Evolutionary conservation across 2,329 filamentous ascomycete genomes (phyloP), one percentile per base, ranked within the genome.

Genomic region (Claviceps africana): DNA sequence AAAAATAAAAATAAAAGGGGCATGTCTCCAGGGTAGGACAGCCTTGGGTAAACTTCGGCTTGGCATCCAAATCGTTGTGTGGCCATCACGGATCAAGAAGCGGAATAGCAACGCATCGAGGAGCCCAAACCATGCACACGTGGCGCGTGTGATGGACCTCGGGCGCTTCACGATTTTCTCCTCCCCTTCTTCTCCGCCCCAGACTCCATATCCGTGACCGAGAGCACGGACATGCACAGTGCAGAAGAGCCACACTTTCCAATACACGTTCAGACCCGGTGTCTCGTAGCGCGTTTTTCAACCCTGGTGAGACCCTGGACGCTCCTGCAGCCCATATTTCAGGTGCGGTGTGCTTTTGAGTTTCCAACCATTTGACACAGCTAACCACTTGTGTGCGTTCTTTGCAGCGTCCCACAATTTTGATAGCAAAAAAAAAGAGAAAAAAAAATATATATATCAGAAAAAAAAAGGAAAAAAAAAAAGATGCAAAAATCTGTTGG

Each of bases 281-380:
- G 35, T n/a, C 17, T 13, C 35, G 35, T 37, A 37, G 35, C 35
- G 35, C 15, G 35, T 37, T 37, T 11, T 17, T 19, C 21, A 25
- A 45, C 22, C 47, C 49, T 39, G 37, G 44, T n/a, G 13, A 47
- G 47, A 44, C 40, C 39, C 51, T 47, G 39, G 51, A 48, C 4
- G 46, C 46, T 52, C 39, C 39, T 49, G 42, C 48, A 54, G 45
- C 30, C 48, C 37, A 51, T 46, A 48, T 48, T 48, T 48, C 5
- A 3, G 33, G 33, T 48, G 45, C 48, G 52, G 44, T 51, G 48
- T 47, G 52, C 28, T 25, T 21, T 25, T 21, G 28, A 25, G 33
- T 37, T 39, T 22, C 10, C 4, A 48, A 25, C 33, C 19, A 17
- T 48, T 19, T 11, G 15, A 15, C 11, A 17, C n/a, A 44, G 42